Conservation (phyloP, 176 grass and related monocot genomes). For the Coix lacrymajobi region DNA sequence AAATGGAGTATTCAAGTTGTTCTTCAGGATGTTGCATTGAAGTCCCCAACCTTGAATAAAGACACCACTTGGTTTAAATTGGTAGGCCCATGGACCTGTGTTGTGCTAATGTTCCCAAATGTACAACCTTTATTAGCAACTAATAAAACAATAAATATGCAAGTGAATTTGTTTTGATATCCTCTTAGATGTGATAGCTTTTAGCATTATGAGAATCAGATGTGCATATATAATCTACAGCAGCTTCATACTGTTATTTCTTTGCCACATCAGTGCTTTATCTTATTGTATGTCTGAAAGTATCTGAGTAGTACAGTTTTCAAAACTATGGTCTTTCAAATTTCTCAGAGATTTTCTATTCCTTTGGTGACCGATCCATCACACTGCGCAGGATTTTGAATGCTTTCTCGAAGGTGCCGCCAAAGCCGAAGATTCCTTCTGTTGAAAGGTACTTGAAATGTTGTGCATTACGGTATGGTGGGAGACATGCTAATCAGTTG, state of each 20-base stretch:
- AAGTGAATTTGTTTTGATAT: neutral
- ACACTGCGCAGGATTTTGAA: constrained; percentile 41
- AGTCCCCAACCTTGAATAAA: neutral
- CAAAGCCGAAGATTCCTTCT: constrained; percentile 36
- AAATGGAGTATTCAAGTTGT: neutral
- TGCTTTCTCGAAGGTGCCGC: constrained; percentile 54
- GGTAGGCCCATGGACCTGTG: neutral
- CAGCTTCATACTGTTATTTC: neutral
- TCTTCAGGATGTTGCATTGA: neutral
- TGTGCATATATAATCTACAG: neutral
- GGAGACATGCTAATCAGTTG: neutral
- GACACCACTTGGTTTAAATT: neutral
- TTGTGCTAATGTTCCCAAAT: neutral
- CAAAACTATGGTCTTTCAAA: neutral
- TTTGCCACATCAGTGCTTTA: neutral
- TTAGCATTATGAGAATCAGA: neutral
- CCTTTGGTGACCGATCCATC: neutral
- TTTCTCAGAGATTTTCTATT: neutral
- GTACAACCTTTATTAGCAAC: neutral
- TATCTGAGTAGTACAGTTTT: neutral
- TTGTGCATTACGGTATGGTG: neutral
- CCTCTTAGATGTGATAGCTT: neutral
- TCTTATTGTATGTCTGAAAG: neutral
- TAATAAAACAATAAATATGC: neutral
- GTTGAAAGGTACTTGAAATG: constrained; percentile 43